A percentile compares a stretch with the other conserved stretches of the same genome.
phyloP scores from a whole-genome alignment of 140 eudicot genomes.

The Anethum foeniculum region DNA sequence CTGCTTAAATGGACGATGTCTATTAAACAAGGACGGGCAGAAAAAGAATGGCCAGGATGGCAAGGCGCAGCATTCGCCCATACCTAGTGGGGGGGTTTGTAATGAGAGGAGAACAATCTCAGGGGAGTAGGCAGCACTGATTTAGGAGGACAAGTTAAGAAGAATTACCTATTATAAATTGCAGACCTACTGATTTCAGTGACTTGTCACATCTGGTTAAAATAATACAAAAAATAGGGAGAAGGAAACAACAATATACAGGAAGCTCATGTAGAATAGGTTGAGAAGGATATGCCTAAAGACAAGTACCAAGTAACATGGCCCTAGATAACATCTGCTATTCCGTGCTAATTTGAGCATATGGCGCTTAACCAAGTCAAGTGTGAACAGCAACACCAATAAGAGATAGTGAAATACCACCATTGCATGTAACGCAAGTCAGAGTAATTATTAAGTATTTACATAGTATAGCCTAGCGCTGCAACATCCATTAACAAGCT shows the following conservation, averaged over 20 bases:
- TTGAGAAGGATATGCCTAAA: background rate
- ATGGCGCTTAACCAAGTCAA: background rate
- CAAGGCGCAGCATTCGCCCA: too few relatives aligned
- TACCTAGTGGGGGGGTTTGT: too few relatives aligned
- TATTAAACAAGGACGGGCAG: background rate
- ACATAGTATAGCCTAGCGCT: background rate
- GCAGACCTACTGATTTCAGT: background rate
- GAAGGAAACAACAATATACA: background rate
- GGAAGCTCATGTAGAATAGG: background rate
- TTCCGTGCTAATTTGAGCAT: background rate
- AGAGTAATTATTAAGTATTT: background rate
- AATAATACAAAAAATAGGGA: background rate
- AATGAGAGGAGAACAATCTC: background rate
- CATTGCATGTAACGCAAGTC: background rate
- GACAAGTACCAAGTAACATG: background rate
- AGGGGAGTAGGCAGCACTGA: background rate
- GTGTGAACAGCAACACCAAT: background rate
- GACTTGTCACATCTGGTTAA: background rate
- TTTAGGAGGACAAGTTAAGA: background rate
- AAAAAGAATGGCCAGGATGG: too few relatives aligned
- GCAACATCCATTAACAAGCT: background rate
- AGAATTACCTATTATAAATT: background rate
- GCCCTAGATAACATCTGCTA: background rate
- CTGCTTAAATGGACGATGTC: background rate
- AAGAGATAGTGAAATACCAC: background rate